Base-by-base conservation (phyloP, 257 asterid genomes). In the Anisodus acutangulus region DNA sequence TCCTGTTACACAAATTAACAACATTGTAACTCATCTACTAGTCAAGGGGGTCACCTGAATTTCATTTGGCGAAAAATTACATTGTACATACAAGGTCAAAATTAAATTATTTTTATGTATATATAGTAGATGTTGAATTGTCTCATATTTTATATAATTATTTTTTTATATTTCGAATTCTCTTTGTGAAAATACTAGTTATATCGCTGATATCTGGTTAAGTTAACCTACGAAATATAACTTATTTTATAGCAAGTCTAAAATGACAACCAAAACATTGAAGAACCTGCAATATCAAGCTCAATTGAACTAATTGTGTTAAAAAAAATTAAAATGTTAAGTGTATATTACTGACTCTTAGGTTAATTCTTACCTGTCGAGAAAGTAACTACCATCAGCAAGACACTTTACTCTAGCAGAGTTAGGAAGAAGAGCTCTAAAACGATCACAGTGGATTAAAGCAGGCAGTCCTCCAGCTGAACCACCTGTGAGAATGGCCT, bases 381-480 rank as follows among this genome's bases (percentile, higher is more conserved):
- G 81, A 64, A 84, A 62, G 19, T 43, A 78, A 3, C 79, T 37
- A 64, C 83, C 83, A 84, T 84, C 86, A 22, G 79, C 83, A 41
- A 84, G 86, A 15, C 86, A 84, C 26, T 84, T 84, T 1, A 84
- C 86, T 84, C 80, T 79, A 10, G 83, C 3, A 17, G 79, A 45
- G 43, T 12, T 62, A 43, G 62, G 63, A 64, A 81, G 41, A 43
- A 60, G 83, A 54, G 71, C 39, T 85, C 4, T 19, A 49, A 78
- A 66, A 71, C 85, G 87, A 45, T 92, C 97, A 66, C 97, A 92
- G 31, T 91, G 97, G 78, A 92, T 69, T 55, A 92, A 91, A 11
- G 91, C 81, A 43, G 95, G 92, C 67, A 92, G 71, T 49, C 93
- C 95, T 58, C 95, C 95, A 3, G 95, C 97, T 4, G 97, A 91